Evolutionary conservation across 2,329 filamentous ascomycete species (phyloP).

Genomic region (Arthrobotrys megalospora): DNA sequence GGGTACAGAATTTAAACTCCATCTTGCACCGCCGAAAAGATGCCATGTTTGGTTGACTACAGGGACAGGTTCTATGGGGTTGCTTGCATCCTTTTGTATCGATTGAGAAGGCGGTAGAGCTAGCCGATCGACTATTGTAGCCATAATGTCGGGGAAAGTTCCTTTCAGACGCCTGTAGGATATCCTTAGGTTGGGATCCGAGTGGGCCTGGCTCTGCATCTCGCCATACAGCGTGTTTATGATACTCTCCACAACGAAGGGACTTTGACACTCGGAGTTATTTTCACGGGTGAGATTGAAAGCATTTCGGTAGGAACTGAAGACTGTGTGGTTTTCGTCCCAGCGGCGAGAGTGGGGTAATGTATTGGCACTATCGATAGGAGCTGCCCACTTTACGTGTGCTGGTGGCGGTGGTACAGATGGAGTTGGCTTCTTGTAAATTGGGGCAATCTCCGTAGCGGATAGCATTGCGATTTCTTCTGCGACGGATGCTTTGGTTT

Average conservation of each 20-base stretch:
- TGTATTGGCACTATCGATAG: conserved; percentile 27
- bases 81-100: conserved; percentile 7
- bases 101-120: conserved; percentile 38
- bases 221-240: conserved; percentile 40
- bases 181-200: conserved; percentile 55
- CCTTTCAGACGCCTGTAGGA: conserved; percentile 19
- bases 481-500: not conserved
- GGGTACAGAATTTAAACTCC: conserved; percentile 48
- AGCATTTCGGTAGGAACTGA: conserved; percentile 29
- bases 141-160: conserved; percentile 20
- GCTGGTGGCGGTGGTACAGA: not conserved
- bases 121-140: conserved; percentile 36
- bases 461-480: not conserved
- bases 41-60: conserved; percentile 51
- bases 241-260: not conserved
- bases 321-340: conserved; percentile 35
- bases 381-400: conserved; percentile 36
- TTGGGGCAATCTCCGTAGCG: not conserved
- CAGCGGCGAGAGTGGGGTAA: conserved; percentile 50
- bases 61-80: conserved; percentile 24
- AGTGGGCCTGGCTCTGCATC: conserved; percentile 50
- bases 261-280: not conserved
- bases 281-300: conserved; percentile 34
- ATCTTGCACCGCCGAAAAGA: conserved; percentile 41
- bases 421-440: not conserved